Evolutionary conservation across 2,329 filamentous ascomycete species (phyloP), one percentile per base, ranked within the genome.

Genomic region (Apiospora hydei): DNA sequence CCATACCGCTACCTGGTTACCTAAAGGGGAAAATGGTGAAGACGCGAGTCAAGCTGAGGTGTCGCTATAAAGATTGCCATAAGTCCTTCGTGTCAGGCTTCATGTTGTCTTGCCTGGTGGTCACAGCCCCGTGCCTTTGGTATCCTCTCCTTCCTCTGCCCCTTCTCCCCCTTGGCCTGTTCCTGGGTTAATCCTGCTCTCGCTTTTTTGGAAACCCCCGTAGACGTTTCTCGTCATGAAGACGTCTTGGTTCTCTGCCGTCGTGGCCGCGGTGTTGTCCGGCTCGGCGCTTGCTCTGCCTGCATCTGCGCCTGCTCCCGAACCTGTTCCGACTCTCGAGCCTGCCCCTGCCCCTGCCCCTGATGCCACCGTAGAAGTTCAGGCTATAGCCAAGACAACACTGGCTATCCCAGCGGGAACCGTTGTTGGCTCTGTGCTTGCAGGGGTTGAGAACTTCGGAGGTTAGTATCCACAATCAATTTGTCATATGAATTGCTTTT

Each of bases 381-480:
- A 78, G 57, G 71, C 49, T 46, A 67, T 73, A 34, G 68, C 71
- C 10, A 77, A 73, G n/a, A 72, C 75, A 21, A 77, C 79, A n/a
- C 75, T 81, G 16, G 67, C 73, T 49, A 77, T 74, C 21, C 72
- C 77, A 13, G 77, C 76, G 41, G 80, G 80, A 11, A 80, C 78
- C 11, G 71, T 81, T 21, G 72, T 80, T 24, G 80, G 80, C n/a
- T 73, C 77, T 14, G 75, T 75, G 2, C 11, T 72, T 0, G 72
- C 74, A 57, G 74, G 72, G 18, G 86, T 94, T 26, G 93, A 96
- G 72, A 88, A 85, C 38, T 95, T 94, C 83, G 90, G 88, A 71
- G 93, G 57, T 64, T 5, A 64, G 57, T 64, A 41, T 11, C 57
- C 14, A 41, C 34, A 7, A 26, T 11, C 30, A 38, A 34, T 6